Evolutionary conservation across 441 rosid genomes (phyloP), one percentile per base, ranked within the genome.

Genomic region (Bruguiera hainesii): DNA sequence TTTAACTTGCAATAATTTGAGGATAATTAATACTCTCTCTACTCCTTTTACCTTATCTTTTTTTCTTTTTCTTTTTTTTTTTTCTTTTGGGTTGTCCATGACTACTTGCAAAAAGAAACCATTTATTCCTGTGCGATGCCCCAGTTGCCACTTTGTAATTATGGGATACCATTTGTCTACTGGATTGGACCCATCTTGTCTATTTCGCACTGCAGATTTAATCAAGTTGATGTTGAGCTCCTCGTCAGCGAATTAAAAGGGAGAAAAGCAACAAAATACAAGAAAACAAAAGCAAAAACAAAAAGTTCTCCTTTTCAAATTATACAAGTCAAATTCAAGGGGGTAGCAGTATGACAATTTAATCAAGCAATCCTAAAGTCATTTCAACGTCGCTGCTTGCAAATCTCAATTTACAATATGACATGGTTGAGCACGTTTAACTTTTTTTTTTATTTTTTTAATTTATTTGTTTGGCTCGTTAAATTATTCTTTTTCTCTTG

Each of bases 81-180:
- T 6, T 33, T 33, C 7, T 33, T 33, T 33, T 30, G 31, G 48
- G 48, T 42, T 42, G 5, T 42, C 48, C 48, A 21, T 2, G 15
- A 53, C 28, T n/a, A n/a, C 10, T 7, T n/a, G 26, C 3, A 21
- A 53, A 69, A 79, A 46, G 72, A 35, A 66, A 16, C 59, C 7
- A 66, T 39, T 50, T 49, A 67, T 75, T 62, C 33, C 8, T 55
- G 5, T 35, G 49, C 5, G 21, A 62, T 69, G 58, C 73, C 63
- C 42, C 42, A 58, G n/a, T 64, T 33, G 67, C 74, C 60, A 67
- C 67, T 59, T 66, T 66, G 78, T 67, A 64, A 77, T 79, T 71
- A 75, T 72, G 70, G 69, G 76, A 78, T 79, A 66, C 82, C 80
- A 42, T 79, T 73, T 77, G 83, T 81, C 81, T 58, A 75, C 78